Conservation (phyloP, 805 yeast species). For the Candida coleopterorum region DNA sequence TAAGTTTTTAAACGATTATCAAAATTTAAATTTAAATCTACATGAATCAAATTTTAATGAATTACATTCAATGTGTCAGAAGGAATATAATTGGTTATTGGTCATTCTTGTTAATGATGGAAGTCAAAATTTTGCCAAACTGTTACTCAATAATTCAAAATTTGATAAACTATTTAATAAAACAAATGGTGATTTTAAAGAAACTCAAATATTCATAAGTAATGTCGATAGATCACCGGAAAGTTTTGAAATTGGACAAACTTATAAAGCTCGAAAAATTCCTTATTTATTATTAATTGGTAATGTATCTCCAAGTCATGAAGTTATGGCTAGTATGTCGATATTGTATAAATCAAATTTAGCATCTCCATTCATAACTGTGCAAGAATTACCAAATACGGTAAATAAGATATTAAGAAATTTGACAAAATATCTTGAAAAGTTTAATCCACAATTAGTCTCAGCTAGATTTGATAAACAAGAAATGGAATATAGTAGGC, state of each 20-base stretch:
- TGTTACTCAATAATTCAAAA: constrained; percentile 12
- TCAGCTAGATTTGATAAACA: constrained; percentile 33
- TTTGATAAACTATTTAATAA: constrained; percentile 23
- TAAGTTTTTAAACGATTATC: constrained; percentile 8
- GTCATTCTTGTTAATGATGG: constrained; percentile 29
- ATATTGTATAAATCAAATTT: constrained; percentile 30
- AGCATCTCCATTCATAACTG: constrained; percentile 12
- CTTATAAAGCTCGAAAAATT: constrained; percentile 23
- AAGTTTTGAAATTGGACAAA: constrained; percentile 31
- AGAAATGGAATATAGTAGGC: constrained; percentile 36
- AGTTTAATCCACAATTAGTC: constrained; percentile 36
- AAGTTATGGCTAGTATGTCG: constrained; percentile 36
- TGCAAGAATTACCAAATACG: constrained; percentile 17
- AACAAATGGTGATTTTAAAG: constrained; percentile 25
- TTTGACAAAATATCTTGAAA: constrained; percentile 20
- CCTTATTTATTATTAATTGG: constrained; percentile 38
- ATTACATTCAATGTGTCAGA: constrained; percentile 23
- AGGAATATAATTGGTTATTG: constrained; percentile 28
- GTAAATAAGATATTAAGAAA: constrained; percentile 22
- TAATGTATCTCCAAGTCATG: constrained; percentile 32
- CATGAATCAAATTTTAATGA: constrained; percentile 23
- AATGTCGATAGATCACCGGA: constrained; percentile 33
- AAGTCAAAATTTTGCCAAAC: constrained; percentile 14
- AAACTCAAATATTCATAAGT: constrained; percentile 23
- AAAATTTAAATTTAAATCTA: constrained; percentile 10